A percentile compares a stretch with the other conserved stretches of the same genome.
Conservation (phyloP, 352 stramenopile genomes). For the Globisporangium parvum region DNA sequence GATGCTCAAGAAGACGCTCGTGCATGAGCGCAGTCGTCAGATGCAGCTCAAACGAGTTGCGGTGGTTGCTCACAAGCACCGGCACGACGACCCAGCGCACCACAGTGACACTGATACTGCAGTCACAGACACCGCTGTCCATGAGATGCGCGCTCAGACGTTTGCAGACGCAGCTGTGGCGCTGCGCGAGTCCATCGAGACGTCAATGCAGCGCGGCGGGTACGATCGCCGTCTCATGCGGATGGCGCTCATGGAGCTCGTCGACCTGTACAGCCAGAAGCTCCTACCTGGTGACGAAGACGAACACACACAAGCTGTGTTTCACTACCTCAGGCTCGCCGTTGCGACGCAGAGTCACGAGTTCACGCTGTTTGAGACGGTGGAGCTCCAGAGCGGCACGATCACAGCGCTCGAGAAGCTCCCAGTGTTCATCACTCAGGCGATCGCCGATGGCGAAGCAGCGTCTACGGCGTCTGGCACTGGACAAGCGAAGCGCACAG, state of each 20-base stretch:
- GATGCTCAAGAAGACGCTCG: constrained; percentile 39
- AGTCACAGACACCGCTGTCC: background rate
- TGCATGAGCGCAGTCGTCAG: constrained; percentile 3
- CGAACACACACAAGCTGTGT: constrained; percentile 57
- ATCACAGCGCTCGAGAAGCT: constrained; percentile 40
- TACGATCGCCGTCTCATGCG: constrained; percentile 57
- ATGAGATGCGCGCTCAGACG: background rate
- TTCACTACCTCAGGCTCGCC: constrained; percentile 61
- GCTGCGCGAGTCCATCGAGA: constrained; percentile 29
- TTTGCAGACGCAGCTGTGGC: constrained; percentile 12
- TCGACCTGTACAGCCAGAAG: constrained; percentile 51
- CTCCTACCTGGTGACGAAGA: constrained; percentile 33
- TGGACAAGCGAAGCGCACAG: constrained; percentile 1
- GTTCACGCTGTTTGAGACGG: constrained; percentile 42
- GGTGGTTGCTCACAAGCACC: constrained; percentile 3
- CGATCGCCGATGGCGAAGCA: constrained; percentile 13
- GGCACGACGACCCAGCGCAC: background rate
- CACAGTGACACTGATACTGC: background rate
- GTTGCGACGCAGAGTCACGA: constrained; percentile 37
- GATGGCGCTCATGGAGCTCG: constrained; percentile 50
- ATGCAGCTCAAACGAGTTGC: background rate
- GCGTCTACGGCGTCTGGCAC: background rate
- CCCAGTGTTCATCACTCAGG: constrained; percentile 28
- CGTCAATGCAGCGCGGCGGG: constrained; percentile 34
- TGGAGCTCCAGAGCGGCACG: constrained; percentile 49